Base-by-base conservation (phyloP, 345 rosid genomes). In the Euphorbia lathyris region DNA sequence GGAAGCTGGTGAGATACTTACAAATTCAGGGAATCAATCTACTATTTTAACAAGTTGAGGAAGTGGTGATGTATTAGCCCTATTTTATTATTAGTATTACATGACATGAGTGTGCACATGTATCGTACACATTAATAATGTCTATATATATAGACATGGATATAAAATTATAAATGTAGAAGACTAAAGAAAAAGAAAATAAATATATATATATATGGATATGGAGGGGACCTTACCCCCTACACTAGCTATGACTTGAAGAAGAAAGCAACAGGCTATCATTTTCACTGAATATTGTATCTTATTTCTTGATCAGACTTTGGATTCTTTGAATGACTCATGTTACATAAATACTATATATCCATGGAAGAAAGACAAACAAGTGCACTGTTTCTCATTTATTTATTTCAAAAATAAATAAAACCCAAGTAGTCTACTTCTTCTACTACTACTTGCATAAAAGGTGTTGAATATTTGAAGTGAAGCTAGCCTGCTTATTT, bases 311-410 rank as follows among this genome's bases (percentile, higher is more conserved):
- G 26, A 40, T 74, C 50, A 66, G 58, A 65, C 72, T 71, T 71
- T 70, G 63, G 79, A 76, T 76, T 70, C 71, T 51, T 47, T 70
- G 62, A 47, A 40, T 9, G 71, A 51, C 60, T 50, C 26, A 66
- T 63, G 59, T 32, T 17, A n/a, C n/a, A n/a, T n/a, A n/a, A n/a
- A n/a, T n/a, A n/a, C n/a, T n/a, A n/a, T n/a, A 16, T 47, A 48
- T 51, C 12, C 58, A 53, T 30, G 73, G 69, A 63, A 69, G 66
- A 51, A 3, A 34, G n/a, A n/a, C n/a, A 34, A 34, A 34, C 38
- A 34, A 34, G 38, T 3, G 7, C 38, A 34, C 38, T 34, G 7
- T 34, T 34, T 34, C 7, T 34, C 3, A 34, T 34, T 34, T 34
- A 7, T 34, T 34, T 2, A 34, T 34, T 34, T 34, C n/a, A n/a